A percentile compares a stretch with the other conserved stretches of the same genome.
Conservation (phyloP, 495 filamentous ascomycete genomes). For the Neurospora discreta region DNA sequence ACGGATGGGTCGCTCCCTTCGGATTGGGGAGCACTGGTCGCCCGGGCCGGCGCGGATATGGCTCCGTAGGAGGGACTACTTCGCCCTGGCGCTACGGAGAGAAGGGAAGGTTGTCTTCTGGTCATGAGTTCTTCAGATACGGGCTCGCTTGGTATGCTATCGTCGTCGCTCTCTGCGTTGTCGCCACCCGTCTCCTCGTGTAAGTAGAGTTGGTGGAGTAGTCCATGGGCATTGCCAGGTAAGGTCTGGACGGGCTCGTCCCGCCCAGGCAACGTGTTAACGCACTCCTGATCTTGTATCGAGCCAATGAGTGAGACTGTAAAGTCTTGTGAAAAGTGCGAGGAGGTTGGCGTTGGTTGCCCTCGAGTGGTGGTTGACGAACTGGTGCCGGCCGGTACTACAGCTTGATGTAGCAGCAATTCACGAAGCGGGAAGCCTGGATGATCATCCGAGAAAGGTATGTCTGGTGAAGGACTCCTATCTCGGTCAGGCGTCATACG, state of each 20-base stretch:
- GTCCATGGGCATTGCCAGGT: conserved; percentile 10
- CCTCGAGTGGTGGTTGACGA: background rate
- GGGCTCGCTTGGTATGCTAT: conserved; percentile 4
- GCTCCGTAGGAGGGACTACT: conserved; percentile 48
- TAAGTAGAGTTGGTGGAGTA: background rate
- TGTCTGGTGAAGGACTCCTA: background rate
- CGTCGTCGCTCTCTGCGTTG: conserved; percentile 7
- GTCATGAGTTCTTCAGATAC: conserved; percentile 34
- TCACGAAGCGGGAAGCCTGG: conserved; percentile 10
- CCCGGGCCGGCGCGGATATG: conserved; percentile 17
- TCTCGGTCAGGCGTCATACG: conserved; percentile 8
- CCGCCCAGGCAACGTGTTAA: background rate
- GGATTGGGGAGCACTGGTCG: background rate
- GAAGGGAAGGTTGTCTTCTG: conserved; percentile 43
- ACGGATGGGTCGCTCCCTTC: background rate
- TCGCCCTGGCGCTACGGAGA: conserved; percentile 43
- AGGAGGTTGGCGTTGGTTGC: background rate
- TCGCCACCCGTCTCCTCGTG: conserved; percentile 1
- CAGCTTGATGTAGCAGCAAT: conserved; percentile 1
- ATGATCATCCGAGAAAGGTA: conserved; percentile 1
- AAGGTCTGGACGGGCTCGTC: background rate
- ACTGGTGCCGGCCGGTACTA: background rate
- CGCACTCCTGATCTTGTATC: background rate
- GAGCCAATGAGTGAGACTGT: background rate
- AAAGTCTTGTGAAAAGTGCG: background rate